phyloP scores from a whole-genome alignment of 2,329 filamentous ascomycete genomes.

The Diplodia mutila region DNA sequence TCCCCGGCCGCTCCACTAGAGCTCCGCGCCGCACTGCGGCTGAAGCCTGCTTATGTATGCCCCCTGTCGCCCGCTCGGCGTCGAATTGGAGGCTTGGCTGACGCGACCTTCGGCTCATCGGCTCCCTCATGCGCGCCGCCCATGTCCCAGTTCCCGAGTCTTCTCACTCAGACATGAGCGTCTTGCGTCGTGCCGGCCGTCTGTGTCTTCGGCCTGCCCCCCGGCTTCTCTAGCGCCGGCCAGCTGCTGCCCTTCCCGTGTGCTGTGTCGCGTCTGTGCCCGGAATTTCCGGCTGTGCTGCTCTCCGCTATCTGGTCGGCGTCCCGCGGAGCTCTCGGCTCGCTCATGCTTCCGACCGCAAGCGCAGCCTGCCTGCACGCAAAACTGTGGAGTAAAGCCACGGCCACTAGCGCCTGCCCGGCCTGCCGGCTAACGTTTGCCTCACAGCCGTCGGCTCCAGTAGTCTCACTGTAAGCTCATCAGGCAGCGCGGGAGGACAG shows the following conservation, averaged over 20 bases:
- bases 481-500: constrained; percentile 8
- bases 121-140: neutral
- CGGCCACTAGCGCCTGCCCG: neutral
- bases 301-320: neutral
- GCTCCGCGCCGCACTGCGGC: neutral
- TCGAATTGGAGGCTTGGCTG: constrained; percentile 15
- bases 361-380: neutral
- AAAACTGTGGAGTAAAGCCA: neutral
- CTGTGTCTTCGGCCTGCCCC: neutral
- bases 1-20: constrained; percentile 1
- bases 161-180: neutral
- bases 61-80: constrained; percentile 20
- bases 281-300: neutral
- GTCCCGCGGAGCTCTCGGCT: neutral
- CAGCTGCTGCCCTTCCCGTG: constrained; percentile 4
- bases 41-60: constrained; percentile 4
- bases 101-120: constrained; percentile 12
- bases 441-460: neutral
- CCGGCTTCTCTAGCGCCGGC: constrained; percentile 5
- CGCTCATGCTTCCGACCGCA: neutral
- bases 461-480: neutral
- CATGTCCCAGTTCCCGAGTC: neutral
- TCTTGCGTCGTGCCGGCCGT: neutral
- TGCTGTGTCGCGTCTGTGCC: neutral
- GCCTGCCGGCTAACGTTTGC: neutral